Conservation (phyloP, 352 stramenopile species). For the Pythium folliculosum region DNA sequence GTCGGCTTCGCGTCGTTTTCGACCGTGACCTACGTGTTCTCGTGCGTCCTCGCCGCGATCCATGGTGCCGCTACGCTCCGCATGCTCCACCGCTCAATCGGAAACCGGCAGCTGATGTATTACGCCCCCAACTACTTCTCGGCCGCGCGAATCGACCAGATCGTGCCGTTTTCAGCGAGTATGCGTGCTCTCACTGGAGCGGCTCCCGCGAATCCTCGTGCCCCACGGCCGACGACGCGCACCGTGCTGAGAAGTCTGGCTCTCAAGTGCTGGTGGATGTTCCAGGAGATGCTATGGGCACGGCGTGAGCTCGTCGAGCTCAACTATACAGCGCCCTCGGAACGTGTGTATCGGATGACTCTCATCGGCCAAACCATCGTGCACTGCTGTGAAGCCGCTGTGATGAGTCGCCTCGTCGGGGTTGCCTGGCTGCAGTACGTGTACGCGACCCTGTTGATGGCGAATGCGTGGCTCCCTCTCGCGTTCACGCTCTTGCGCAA, state of each 20-base stretch:
- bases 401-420: conserved; percentile 19
- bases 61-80: conserved; percentile 9
- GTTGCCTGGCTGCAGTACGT: conserved; percentile 15
- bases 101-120: conserved; percentile 29
- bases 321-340: conserved; percentile 18
- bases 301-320: conserved; percentile 24
- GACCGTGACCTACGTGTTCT: not conserved
- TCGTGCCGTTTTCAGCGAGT: conserved; percentile 29
- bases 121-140: conserved; percentile 26
- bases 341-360: conserved; percentile 20
- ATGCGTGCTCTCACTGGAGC: conserved; percentile 12
- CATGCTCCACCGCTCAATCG: conserved; percentile 18
- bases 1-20: conserved; percentile 1
- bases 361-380: conserved; percentile 16
- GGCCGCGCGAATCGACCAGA: conserved; percentile 18
- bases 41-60: not conserved
- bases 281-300: conserved; percentile 29
- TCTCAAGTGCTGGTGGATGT: conserved; percentile 19
- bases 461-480: conserved; percentile 22
- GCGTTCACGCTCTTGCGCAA: conserved; percentile 20
- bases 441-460: conserved; percentile 11
- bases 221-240: not conserved
- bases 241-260: not conserved
- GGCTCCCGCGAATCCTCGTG: not conserved
- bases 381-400: conserved; percentile 5